Conservation (phyloP, 495 filamentous ascomycete genomes). For the Cairneyella variabilis region DNA sequence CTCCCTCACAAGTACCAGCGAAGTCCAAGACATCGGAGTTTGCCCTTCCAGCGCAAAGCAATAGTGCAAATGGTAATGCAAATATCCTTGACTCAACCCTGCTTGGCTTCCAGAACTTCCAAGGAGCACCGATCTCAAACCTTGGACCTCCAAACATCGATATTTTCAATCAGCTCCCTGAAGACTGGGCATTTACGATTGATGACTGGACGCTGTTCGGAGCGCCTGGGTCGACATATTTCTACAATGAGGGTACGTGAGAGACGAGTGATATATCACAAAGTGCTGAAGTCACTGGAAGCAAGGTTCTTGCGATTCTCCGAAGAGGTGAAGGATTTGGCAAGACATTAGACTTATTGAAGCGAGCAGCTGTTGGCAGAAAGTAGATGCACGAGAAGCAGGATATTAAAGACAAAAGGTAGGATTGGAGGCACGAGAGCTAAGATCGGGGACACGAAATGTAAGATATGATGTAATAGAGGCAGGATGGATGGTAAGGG, state of each 20-base stretch:
- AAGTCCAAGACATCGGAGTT: neutral
- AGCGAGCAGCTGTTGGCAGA: too few species aligned
- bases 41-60: neutral
- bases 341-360: too few species aligned
- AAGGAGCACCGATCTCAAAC: neutral
- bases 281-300: too few species aligned
- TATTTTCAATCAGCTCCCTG: constrained; percentile 7
- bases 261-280: too few species aligned
- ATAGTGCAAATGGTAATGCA: neutral
- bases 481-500: too few species aligned
- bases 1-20: neutral
- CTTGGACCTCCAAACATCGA: neutral
- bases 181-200: constrained; percentile 11
- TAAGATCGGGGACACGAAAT: too few species aligned
- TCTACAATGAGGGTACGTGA: constrained; percentile 4
- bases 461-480: too few species aligned
- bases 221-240: constrained; percentile 7
- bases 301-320: too few species aligned
- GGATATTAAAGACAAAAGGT: too few species aligned
- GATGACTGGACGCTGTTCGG: constrained; percentile 16
- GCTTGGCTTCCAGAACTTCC: neutral
- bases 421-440: too few species aligned
- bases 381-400: too few species aligned
- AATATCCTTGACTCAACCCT: neutral
- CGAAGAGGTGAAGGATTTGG: too few species aligned